These are phyloP conservation scores for Areca catechu DNA, from an alignment of 176 grass and related monocot species.

Conservation along the genomic window DNA sequence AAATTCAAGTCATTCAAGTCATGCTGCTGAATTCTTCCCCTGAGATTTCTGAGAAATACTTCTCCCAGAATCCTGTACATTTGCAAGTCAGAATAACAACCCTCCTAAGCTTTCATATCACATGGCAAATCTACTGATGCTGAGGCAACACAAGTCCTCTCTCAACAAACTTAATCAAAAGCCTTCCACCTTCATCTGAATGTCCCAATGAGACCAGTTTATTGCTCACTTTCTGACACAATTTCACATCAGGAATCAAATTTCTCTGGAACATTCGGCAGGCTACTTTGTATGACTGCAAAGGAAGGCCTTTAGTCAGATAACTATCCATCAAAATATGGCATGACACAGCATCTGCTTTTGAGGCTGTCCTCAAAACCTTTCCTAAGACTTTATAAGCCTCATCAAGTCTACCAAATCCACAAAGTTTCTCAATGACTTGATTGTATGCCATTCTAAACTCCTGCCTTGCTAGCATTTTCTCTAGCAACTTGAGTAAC, in stretches of 20 bases:
- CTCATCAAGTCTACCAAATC: slow-evolving; percentile 59
- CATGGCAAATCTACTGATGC: slow-evolving; percentile 23
- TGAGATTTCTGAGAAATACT: too few species aligned
- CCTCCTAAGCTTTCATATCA: neutral
- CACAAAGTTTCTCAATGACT: slow-evolving; percentile 80
- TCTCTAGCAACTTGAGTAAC: slow-evolving; percentile 60
- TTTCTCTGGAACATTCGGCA: slow-evolving; percentile 75
- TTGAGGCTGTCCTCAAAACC: slow-evolving; percentile 74
- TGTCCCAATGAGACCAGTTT: slow-evolving; percentile 36
- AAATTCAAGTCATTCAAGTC: too few species aligned
- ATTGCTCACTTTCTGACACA: slow-evolving; percentile 53
- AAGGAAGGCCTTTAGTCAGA: slow-evolving; percentile 37
- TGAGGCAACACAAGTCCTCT: slow-evolving; percentile 52
- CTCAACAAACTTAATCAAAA: slow-evolving; percentile 71
- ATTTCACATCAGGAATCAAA: slow-evolving; percentile 61
- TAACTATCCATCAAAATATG: slow-evolving; percentile 70
- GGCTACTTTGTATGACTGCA: slow-evolving; percentile 73
- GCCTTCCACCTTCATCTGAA: slow-evolving; percentile 35
- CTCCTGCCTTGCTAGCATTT: slow-evolving; percentile 57
- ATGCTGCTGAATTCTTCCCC: too few species aligned
- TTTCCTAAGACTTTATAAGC: slow-evolving; percentile 58
- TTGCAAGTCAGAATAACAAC: too few species aligned
- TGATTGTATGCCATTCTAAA: slow-evolving; percentile 70
- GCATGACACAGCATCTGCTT: slow-evolving; percentile 65
- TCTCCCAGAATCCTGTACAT: too few species aligned